Base-by-base conservation (phyloP, 306 rosid species). In the Fragaria vesca region DNA sequence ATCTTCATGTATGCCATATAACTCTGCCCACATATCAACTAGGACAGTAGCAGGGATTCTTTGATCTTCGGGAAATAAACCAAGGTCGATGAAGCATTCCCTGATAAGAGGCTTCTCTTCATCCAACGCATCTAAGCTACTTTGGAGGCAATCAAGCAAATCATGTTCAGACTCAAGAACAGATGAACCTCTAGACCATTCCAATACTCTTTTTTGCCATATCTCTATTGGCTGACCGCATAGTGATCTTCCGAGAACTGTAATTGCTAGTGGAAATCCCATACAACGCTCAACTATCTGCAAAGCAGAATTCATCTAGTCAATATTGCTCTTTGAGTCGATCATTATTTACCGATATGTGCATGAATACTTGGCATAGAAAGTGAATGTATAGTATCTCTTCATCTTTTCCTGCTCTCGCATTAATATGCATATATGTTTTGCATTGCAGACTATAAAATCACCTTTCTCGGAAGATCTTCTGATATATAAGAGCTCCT, bases 21-120 rank as follows among this genome's bases (percentile, higher is more conserved):
- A 67, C 77, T 87, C 92, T 36, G 74, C 77, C 89, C 90, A 89
- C 38, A 91, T 88, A 81, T 90, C 97, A 66, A 91, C 62, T 48
- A 93, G 91, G 24, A 85, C 72, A 65, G 86, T 21, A 12, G 71
- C 91, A 48, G 89, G 86, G 32, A 91, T 93, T 79, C 82, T 85
- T 32, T 81, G 87, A 51, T 79, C 89, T 77, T 85, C 88, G 0
- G 93, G 96, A 81, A 93, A 93, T 43, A 80, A 85, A 62, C 90
- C 83, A 20, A 93, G 71, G 78, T 93, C 93, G 58, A 66, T 16
- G 83, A 93, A 93, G 76, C 91, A 81, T 57, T 93, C 84, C 85
- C 70, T 88, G 63, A 40, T 60, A 5, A n/a, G 63, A n/a, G 34
- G 30, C 73, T 75, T 78, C 4, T 80, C 30, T 48, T 8, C 17